Percentiles rank a stretch among this genome's conserved stretches.
Conservation (phyloP, 257 asterid genomes). For the Gardenia jasminoides region DNA sequence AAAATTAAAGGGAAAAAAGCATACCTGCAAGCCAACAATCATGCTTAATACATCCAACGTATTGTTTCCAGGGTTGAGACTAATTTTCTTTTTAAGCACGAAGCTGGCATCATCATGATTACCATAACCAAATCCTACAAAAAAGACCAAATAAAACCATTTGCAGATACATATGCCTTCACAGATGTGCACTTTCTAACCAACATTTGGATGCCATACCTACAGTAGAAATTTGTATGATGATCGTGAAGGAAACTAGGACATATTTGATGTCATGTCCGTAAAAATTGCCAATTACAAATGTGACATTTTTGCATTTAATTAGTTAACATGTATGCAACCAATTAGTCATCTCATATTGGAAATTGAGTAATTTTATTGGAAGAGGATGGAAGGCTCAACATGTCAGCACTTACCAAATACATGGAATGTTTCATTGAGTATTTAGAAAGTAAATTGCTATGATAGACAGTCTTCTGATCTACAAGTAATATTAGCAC, state of each 20-base stretch:
- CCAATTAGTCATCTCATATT: background rate
- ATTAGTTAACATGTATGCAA: too few species aligned
- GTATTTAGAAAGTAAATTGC: too few species aligned
- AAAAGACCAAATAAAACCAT: constrained; percentile 2
- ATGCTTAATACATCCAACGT: constrained; percentile 63
- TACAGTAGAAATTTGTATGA: background rate
- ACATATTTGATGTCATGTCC: background rate
- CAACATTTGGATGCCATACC: background rate
- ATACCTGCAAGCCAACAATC: constrained; percentile 79
- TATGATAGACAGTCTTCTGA: too few species aligned
- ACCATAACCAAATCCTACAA: constrained; percentile 60
- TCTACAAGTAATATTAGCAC: too few species aligned
- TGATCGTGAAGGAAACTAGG: background rate
- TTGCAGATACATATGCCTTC: too few species aligned
- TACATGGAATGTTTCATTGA: too few species aligned
- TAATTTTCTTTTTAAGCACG: constrained; percentile 33
- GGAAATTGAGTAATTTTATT: too few species aligned
- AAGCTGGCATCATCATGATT: constrained; percentile 70
- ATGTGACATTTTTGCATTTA: too few species aligned
- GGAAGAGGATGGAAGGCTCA: too few species aligned
- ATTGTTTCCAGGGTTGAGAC: constrained; percentile 53
- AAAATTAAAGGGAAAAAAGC: background rate
- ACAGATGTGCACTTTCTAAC: background rate
- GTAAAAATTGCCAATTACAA: background rate
- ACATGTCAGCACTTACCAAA: too few species aligned